Percentiles rank a stretch among this genome's conserved stretches.
Conservation (phyloP, 192 early-diverging fungal species). For the Coemansia sp. region DNA sequence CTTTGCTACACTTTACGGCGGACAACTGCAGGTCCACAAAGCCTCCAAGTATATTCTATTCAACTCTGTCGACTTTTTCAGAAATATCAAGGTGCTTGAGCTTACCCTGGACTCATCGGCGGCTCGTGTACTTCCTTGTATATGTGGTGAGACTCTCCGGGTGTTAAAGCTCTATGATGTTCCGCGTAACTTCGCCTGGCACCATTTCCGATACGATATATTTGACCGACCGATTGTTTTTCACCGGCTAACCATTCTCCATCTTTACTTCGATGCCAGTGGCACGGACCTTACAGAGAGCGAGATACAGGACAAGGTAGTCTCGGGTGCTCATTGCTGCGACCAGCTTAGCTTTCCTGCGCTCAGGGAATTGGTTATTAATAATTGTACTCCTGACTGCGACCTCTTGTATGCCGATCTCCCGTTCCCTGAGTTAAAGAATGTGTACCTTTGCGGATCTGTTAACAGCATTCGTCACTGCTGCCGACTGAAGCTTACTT, state of each 20-base stretch:
- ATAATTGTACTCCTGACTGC: neutral
- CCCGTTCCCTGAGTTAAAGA: neutral
- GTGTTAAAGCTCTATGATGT: neutral
- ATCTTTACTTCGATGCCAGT: neutral
- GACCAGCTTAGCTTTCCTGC: slow-evolving; percentile 1
- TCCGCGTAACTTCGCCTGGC: neutral
- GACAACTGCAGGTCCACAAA: neutral
- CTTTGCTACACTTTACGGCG: neutral
- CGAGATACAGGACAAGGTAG: neutral
- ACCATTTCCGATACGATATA: neutral
- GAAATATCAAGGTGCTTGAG: neutral
- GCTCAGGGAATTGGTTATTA: neutral
- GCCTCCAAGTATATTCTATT: too few species aligned
- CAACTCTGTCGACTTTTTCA: neutral
- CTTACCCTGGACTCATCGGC: neutral
- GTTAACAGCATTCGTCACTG: neutral
- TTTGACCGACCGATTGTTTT: neutral
- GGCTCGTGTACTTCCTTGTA: neutral
- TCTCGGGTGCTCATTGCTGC: neutral
- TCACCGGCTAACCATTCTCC: neutral
- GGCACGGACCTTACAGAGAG: neutral
- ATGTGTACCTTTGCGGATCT: neutral
- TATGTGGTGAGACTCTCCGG: neutral
- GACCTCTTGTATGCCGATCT: neutral
- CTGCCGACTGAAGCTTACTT: neutral